phyloP scores from a whole-genome alignment of 1,284 basidiomycete genomes.

The Leccinum angustisporum region DNA sequence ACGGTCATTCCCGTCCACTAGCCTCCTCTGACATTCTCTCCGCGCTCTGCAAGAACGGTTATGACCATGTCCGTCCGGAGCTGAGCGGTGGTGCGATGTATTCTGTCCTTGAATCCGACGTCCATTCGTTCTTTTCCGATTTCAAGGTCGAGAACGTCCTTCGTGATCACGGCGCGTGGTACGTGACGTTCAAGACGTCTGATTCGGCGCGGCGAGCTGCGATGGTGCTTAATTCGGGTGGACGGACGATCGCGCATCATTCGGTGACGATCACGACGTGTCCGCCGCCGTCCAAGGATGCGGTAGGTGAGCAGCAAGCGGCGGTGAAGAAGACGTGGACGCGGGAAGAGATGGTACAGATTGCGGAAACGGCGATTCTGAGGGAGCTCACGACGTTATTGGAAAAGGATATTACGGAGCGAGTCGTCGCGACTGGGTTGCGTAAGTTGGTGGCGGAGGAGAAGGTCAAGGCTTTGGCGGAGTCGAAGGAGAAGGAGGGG shows the following conservation, averaged over 20 bases:
- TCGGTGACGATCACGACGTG: constrained; percentile 58
- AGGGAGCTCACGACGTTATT: constrained; percentile 61
- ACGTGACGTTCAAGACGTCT: no score
- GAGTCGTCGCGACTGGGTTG: constrained; percentile 59
- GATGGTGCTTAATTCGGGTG: no score
- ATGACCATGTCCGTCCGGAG: constrained; percentile 63
- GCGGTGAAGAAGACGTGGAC: constrained; percentile 49
- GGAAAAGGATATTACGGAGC: constrained; percentile 69
- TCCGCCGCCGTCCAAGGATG: constrained; percentile 46
- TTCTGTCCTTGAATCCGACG: constrained; percentile 61
- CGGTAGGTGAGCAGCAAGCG: constrained; percentile 40
- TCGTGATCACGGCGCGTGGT: no score
- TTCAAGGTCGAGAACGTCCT: no score
- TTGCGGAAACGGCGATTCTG: constrained; percentile 60
- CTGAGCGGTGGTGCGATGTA: constrained; percentile 48
- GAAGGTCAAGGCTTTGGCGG: constrained; percentile 46
- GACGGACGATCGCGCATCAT: constrained; percentile 62
- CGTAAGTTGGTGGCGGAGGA: constrained; percentile 55
- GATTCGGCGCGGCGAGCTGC: no score
- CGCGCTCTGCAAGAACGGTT: constrained; percentile 58
- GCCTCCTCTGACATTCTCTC: constrained; percentile 53
- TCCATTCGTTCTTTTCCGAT: constrained; percentile 58
- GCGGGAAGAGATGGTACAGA: constrained; percentile 58
- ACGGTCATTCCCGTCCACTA: constrained; percentile 38
- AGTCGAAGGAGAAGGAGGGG: constrained; percentile 42